Percentiles rank a stretch among this genome's conserved stretches.
Evolutionary conservation across 2,329 filamentous ascomycete genomes (phyloP).

Genomic region (Aspergillus sp.): DNA sequence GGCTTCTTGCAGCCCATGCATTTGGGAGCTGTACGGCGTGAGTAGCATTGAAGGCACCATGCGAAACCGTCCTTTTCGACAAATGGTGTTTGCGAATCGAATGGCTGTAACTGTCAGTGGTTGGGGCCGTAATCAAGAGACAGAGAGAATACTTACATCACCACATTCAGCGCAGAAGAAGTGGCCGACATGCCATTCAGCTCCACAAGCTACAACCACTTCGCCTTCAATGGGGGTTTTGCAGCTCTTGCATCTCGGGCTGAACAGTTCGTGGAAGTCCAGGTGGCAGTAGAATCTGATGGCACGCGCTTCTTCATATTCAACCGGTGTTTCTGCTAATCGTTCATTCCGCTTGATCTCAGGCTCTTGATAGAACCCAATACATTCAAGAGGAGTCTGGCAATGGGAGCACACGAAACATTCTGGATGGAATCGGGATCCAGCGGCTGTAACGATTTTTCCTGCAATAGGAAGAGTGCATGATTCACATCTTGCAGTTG

Average conservation of each 20-base stretch:
- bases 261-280: slow-evolving; percentile 96
- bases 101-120: slow-evolving; percentile 40
- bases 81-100: slow-evolving; percentile 63
- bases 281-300: slow-evolving; percentile 92
- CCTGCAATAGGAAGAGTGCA: slow-evolving; percentile 82
- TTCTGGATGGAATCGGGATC: slow-evolving; percentile 80
- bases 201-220: slow-evolving; percentile 84
- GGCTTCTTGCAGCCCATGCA: slow-evolving; percentile 78
- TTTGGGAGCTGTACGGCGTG: slow-evolving; percentile 80
- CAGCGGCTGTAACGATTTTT: slow-evolving; percentile 77
- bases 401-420: slow-evolving; percentile 90
- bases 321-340: slow-evolving; percentile 57
- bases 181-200: slow-evolving; percentile 95
- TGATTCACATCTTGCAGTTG: slow-evolving; percentile 72
- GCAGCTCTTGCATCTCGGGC: slow-evolving; percentile 90
- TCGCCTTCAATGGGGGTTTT: slow-evolving; percentile 94
- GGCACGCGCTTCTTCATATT: slow-evolving; percentile 56
- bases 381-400: slow-evolving; percentile 79
- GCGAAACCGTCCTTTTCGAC: slow-evolving; percentile 97
- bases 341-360: slow-evolving; percentile 63
- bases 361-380: slow-evolving; percentile 94
- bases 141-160: slow-evolving; percentile 47
- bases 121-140: neutral
- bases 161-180: slow-evolving; percentile 99
- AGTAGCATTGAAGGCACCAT: slow-evolving; percentile 92